phyloP scores from a whole-genome alignment of 495 filamentous ascomycete genomes.

The Friedmanniomyces endolithicus region DNA sequence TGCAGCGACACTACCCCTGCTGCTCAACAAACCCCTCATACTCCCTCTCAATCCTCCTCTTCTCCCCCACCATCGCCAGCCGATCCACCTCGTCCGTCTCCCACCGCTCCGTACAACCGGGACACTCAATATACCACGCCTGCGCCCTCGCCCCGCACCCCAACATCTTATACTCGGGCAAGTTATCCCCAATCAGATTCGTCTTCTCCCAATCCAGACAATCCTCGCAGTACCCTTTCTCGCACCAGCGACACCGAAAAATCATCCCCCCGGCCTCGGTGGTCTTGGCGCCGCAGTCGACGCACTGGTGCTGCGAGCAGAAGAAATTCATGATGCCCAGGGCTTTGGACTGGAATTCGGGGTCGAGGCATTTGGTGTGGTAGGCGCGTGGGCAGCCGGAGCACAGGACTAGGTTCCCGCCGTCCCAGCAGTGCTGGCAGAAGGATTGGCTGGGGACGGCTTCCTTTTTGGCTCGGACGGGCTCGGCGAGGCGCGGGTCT shows the following conservation, averaged over 20 bases:
- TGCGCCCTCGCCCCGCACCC: conserved; percentile 32
- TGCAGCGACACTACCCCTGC: not conserved
- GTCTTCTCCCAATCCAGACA: conserved; percentile 46
- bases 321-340: conserved; percentile 32
- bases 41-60: conserved; percentile 9
- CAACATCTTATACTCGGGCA: conserved; percentile 36
- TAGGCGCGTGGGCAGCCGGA: conserved; percentile 45
- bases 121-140: conserved; percentile 35
- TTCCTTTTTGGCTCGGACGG: conserved; percentile 32
- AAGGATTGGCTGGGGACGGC: conserved; percentile 39
- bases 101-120: conserved; percentile 14
- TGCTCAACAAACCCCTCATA: conserved; percentile 8
- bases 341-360: conserved; percentile 27
- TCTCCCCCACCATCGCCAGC: not conserved
- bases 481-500: conserved; percentile 40
- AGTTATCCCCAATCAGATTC: conserved; percentile 39
- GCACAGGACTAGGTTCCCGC: conserved; percentile 38
- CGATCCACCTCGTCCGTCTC: not conserved
- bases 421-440: conserved; percentile 46
- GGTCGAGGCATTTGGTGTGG: conserved; percentile 41
- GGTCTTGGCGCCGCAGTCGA: conserved; percentile 42
- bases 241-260: conserved; percentile 47
- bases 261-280: conserved; percentile 47
- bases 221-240: conserved; percentile 47
- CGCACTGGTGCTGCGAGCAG: conserved; percentile 50